A percentile compares a stretch with the other conserved stretches of the same genome.
These are phyloP conservation scores for Psilocybe sp. DNA, from an alignment of 768 basidiomycete genomes.

Conservation along the genomic window DNA sequence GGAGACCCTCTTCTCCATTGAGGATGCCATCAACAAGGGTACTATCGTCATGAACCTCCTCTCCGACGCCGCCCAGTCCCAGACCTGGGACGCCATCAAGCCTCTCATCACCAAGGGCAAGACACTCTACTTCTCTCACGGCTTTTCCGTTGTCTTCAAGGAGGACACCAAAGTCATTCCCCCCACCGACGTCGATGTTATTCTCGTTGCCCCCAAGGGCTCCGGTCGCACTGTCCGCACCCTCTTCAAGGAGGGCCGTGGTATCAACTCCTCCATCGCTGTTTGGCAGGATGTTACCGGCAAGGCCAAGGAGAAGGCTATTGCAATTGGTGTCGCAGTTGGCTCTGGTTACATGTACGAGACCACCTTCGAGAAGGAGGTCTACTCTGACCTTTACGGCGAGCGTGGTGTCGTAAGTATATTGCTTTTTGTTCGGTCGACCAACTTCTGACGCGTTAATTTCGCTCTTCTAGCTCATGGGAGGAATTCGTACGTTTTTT, in stretches of 20 bases:
- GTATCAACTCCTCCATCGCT: conserved; percentile 93
- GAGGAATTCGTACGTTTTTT: conserved; percentile 76
- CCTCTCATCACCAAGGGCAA: conserved; percentile 99
- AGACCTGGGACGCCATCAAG: conserved; percentile 86
- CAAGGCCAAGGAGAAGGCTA: conserved; percentile 95
- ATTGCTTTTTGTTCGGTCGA: background rate
- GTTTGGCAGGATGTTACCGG: conserved; percentile 98
- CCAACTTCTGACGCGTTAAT: conserved; percentile 6
- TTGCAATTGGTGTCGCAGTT: conserved; percentile 89
- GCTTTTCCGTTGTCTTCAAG: conserved; percentile 99
- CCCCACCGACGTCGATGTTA: conserved; percentile 94
- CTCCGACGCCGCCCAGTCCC: conserved; percentile 98
- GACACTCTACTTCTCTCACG: conserved; percentile 99
- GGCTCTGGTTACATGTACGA: conserved; percentile 99
- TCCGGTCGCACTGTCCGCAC: conserved; percentile 99
- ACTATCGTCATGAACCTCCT: conserved; percentile 99
- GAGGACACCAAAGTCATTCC: conserved; percentile 93
- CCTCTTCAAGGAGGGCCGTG: conserved; percentile 99
- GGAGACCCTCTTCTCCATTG: conserved; percentile 96
- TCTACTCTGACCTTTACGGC: conserved; percentile 98
- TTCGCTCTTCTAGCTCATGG: conserved; percentile 71
- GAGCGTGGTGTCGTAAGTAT: conserved; percentile 96
- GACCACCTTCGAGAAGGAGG: conserved; percentile 99
- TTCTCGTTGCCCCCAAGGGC: conserved; percentile 98
- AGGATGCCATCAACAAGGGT: conserved; percentile 92